A percentile compares a stretch with the other conserved stretches of the same genome.
phyloP scores from a whole-genome alignment of 305 asterid genomes.

The Solanum chacoense region DNA sequence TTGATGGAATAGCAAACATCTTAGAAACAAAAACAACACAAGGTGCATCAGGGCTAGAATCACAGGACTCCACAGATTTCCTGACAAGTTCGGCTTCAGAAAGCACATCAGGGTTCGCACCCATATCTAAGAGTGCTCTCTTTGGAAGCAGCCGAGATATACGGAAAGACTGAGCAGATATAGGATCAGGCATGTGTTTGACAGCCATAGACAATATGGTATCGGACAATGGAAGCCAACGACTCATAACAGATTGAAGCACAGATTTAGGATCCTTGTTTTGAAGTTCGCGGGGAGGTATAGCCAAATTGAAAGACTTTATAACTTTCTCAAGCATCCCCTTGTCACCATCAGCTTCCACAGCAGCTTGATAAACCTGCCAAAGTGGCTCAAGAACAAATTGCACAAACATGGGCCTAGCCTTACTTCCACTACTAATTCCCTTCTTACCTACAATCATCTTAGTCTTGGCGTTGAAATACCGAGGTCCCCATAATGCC shows the following conservation, averaged over 20 bases:
- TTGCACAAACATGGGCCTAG: constrained; percentile 84
- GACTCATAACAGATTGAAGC: constrained; percentile 88
- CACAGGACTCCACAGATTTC: constrained; percentile 70
- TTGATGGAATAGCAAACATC: constrained; percentile 83
- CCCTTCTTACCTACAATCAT: constrained; percentile 82
- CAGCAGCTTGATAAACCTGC: constrained; percentile 67
- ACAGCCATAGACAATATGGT: constrained; percentile 73
- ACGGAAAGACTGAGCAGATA: constrained; percentile 68
- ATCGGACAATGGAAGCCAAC: constrained; percentile 87
- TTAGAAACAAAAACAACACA: constrained; percentile 84
- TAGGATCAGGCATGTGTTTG: constrained; percentile 69
- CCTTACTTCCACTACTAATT: constrained; percentile 42
- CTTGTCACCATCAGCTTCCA: constrained; percentile 47
- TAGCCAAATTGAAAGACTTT: constrained; percentile 55
- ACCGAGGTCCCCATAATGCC: constrained; percentile 91
- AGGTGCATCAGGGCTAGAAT: constrained; percentile 59
- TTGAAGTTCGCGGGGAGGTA: constrained; percentile 81
- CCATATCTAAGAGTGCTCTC: constrained; percentile 30
- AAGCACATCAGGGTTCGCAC: constrained; percentile 40
- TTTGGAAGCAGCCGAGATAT: constrained; percentile 72
- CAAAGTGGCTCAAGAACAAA: constrained; percentile 85
- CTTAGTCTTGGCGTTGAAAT: constrained; percentile 54
- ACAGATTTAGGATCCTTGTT: constrained; percentile 70
- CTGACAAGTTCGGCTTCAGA: constrained; percentile 60
- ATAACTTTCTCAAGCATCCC: constrained; percentile 57